Base-by-base conservation (phyloP, 1,284 basidiomycete genomes). In the Apiotrichum siamense region DNA sequence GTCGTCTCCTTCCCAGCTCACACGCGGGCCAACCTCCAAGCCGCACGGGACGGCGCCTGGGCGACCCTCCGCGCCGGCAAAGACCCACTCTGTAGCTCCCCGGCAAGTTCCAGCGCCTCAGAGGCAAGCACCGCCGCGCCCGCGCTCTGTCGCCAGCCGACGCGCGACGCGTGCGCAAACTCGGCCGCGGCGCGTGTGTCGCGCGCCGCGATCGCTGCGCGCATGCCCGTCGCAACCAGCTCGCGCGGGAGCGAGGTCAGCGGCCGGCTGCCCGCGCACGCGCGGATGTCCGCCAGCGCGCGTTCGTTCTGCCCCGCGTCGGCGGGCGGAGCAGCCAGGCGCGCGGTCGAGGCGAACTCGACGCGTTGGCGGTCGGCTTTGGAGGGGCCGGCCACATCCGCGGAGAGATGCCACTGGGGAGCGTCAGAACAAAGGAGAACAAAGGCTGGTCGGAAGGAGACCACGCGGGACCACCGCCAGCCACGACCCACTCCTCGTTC, bases 401-500 rank as follows among this genome's bases (percentile, higher is more conserved):
- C 27, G 10, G 37, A 12, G 20, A 52, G 26, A 27, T 44, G 50
- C 55, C 56, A 59, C 57, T 60, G 46, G 13, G 3, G 11, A 20
- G 13, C 7, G 48, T 56, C 27, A 54, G 3, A n/a, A 9, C 21
- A 18, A 31, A 18, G 21, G 26, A 33, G 4, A 7, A 3, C 7
- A 20, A 13, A 58, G n/a, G n/a, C n/a, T n/a, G n/a, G n/a, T n/a
- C n/a, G n/a, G n/a, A n/a, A n/a, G n/a, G n/a, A n/a, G n/a, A n/a
- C n/a, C n/a, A n/a, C n/a, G n/a, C n/a, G n/a, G n/a, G n/a, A n/a
- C n/a, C n/a, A n/a, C n/a, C n/a, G n/a, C n/a, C n/a, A n/a, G n/a
- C n/a, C n/a, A n/a, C n/a, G n/a, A n/a, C 65, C 50, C 40, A 70
- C 70, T 11, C 48, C 56, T 44, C 67, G 54, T 54, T 72, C 70